phyloP scores from a whole-genome alignment of 2,329 filamentous ascomycete genomes.

The Cryphonectria nitschkei region DNA sequence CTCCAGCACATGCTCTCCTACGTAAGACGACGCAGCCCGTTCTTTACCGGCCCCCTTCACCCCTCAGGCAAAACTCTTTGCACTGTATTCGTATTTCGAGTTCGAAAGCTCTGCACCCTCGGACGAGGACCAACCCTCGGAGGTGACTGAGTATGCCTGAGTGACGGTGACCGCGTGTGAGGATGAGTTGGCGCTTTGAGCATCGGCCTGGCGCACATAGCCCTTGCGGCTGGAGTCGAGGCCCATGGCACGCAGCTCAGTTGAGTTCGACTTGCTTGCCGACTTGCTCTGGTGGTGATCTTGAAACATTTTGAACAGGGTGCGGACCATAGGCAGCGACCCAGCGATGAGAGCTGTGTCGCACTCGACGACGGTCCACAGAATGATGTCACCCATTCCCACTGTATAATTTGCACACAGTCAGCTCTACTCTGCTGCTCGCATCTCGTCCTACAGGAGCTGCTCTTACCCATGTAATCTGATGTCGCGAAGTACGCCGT shows the following conservation, averaged over 20 bases:
- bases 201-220: not conserved
- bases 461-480: not conserved
- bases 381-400: constrained; percentile 25
- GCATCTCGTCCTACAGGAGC: too few relatives aligned
- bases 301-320: constrained; percentile 19
- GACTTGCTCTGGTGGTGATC: not conserved
- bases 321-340: constrained; percentile 28
- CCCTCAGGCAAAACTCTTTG: not conserved
- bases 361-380: constrained; percentile 28
- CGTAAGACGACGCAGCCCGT: not conserved
- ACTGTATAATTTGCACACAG: not conserved
- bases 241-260: constrained; percentile 1
- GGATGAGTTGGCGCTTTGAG: not conserved
- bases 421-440: not conserved
- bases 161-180: not conserved
- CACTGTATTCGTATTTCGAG: not conserved
- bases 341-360: constrained; percentile 28
- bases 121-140: not conserved
- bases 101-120: not conserved
- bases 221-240: not conserved
- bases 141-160: not conserved
- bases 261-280: not conserved
- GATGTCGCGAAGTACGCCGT: not conserved
- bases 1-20: not conserved
- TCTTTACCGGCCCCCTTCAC: not conserved